Percentiles rank a stretch among this genome's conserved stretches.
These are phyloP conservation scores for Nigrospora osmanthi DNA, from an alignment of 2,329 filamentous ascomycete species.

Conservation along the genomic window DNA sequence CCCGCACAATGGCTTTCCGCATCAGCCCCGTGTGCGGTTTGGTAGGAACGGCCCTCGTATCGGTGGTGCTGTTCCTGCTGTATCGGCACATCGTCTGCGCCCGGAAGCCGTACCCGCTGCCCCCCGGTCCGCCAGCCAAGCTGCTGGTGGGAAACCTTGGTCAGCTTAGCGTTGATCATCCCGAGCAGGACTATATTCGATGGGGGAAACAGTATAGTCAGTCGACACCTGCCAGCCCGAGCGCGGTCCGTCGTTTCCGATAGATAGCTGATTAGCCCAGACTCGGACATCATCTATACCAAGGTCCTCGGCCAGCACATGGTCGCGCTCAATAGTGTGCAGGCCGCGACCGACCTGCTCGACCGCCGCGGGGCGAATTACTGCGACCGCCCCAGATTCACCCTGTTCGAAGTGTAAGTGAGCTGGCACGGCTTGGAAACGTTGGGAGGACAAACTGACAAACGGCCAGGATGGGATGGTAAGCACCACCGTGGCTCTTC, in stretches of 20 bases:
- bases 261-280: slow-evolving; percentile 22
- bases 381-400: slow-evolving; percentile 28
- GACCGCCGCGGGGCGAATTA: slow-evolving; percentile 30
- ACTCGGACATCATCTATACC: slow-evolving; percentile 22
- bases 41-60: slow-evolving; percentile 3
- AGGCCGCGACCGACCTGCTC: slow-evolving; percentile 29
- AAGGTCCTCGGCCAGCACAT: slow-evolving; percentile 26
- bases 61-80: slow-evolving; percentile 3
- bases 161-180: slow-evolving; percentile 18
- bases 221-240: slow-evolving; percentile 14
- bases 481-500: too few species aligned
- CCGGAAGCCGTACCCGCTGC: slow-evolving; percentile 12
- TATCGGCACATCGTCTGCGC: slow-evolving; percentile 4
- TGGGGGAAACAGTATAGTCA: slow-evolving; percentile 23
- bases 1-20: too few species aligned
- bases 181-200: slow-evolving; percentile 19
- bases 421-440: background rate
- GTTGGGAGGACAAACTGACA: background rate
- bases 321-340: slow-evolving; percentile 27
- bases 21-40: too few species aligned
- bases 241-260: too few species aligned
- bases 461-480: slow-evolving; percentile 12
- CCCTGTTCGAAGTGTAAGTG: slow-evolving; percentile 18
- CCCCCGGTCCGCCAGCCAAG: slow-evolving; percentile 19
- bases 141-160: slow-evolving; percentile 21